Evolutionary conservation across 192 early-diverging fungal genomes (phyloP), one percentile per base, ranked within the genome.

Genomic region (Umbelopsis sp.): DNA sequence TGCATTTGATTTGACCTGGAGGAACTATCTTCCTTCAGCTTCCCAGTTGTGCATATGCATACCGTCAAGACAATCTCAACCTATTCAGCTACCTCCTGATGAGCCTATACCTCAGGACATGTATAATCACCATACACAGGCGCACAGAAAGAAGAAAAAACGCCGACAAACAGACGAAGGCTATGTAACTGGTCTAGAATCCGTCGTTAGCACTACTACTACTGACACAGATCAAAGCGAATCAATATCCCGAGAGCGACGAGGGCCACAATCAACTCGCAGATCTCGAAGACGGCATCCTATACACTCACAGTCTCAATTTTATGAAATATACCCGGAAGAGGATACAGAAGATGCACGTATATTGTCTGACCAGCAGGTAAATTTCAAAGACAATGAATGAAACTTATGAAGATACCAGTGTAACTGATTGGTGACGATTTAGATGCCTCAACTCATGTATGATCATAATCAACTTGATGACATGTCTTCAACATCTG

Each of bases 1-100:
- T 53, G 79, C 76, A 16, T 77, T 77, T 54, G 80, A 84, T 56
- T 74, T 81, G 36, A 81, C 82, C 34, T 81, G 82, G 80, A 76
- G 68, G 68, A 79, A 84, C 67, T 80, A 80, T 31, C 25, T 80
- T n/a, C 79, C 79, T 21, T 80, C 79, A 36, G 29, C 56, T 24
- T 38, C 51, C 20, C 74, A 70, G 20, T 44, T 75, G 9, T 76
- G 69, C 47, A 52, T 44, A 10, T 76, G 74, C 53, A 45, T 76
- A 66, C 80, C 74, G 21, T 53, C 68, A 51, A 59, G 51, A 44
- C 65, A 73, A 66, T 31, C 34, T 51, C 59, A 62, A 59, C 45
- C 74, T 31, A 69, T 75, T 69, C 72, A 68, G 11, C 44, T 77
- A n/a, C 71, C 45, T 22, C 47, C 51, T 22, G 49, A 73, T 50